A percentile compares a stretch with the other conserved stretches of the same genome.
Conservation (phyloP, 2,329 filamentous ascomycete species). For the Berkeleyomyces basicola region DNA sequence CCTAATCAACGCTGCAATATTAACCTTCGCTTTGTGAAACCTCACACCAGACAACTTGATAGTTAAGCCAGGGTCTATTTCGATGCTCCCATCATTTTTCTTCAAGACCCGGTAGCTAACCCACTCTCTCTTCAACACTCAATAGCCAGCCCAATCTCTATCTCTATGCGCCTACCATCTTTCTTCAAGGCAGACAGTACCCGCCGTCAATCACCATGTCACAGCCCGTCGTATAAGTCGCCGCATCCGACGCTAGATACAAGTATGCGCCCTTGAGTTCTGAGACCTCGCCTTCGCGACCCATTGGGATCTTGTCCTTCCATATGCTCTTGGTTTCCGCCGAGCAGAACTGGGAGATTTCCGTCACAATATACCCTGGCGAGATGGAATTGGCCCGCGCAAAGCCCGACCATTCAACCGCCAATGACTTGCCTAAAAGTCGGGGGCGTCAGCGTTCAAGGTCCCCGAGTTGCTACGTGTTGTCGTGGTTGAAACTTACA, state of each 20-base stretch:
- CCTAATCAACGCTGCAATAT: background rate
- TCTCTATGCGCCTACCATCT: slow-evolving; percentile 8
- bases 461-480: too few species aligned
- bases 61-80: too few species aligned
- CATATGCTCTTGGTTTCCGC: slow-evolving; percentile 54
- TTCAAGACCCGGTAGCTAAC: too few species aligned
- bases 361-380: slow-evolving; percentile 61
- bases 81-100: too few species aligned
- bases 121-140: too few species aligned
- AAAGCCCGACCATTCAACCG: slow-evolving; percentile 62
- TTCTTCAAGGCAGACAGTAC: slow-evolving; percentile 36
- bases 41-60: background rate
- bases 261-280: slow-evolving; percentile 75
- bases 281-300: slow-evolving; percentile 49
- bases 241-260: slow-evolving; percentile 65
- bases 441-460: background rate
- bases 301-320: slow-evolving; percentile 27
- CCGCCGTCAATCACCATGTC: slow-evolving; percentile 65
- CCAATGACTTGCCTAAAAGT: slow-evolving; percentile 38
- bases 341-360: slow-evolving; percentile 41
- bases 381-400: slow-evolving; percentile 57
- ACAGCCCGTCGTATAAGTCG: slow-evolving; percentile 63
- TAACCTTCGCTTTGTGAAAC: background rate
- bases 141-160: too few species aligned
- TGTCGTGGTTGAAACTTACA: slow-evolving; percentile 25